Evolutionary conservation across 2,329 filamentous ascomycete genomes (phyloP).

Genomic region (Passalora sequoiae): DNA sequence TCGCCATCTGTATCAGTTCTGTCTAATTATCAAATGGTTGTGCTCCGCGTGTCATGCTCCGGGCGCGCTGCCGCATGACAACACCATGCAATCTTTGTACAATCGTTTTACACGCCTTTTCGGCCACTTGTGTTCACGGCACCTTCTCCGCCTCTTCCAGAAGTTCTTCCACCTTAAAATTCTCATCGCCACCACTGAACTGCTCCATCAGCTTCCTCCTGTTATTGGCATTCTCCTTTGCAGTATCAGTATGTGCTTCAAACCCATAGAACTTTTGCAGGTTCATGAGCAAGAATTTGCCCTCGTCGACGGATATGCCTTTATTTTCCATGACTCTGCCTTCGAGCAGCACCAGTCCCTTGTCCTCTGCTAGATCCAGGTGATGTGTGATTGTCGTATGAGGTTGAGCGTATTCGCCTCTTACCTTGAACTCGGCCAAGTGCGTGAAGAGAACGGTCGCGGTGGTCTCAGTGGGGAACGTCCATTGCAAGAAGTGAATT

Average conservation of each 20-base stretch:
- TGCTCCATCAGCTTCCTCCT: slow-evolving; percentile 69
- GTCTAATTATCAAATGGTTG: too few relatives aligned
- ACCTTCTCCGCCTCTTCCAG: slow-evolving; percentile 86
- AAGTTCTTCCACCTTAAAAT: slow-evolving; percentile 78
- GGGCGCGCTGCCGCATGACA: too few relatives aligned
- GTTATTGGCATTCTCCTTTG: slow-evolving; percentile 63
- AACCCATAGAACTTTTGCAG: slow-evolving; percentile 84
- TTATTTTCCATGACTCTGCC: slow-evolving; percentile 70
- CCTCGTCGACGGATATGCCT: slow-evolving; percentile 73
- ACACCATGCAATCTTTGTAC: too few relatives aligned
- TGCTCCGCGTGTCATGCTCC: too few relatives aligned
- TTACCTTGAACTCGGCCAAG: slow-evolving; percentile 84
- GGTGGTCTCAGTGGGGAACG: slow-evolving; percentile 65
- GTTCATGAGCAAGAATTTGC: slow-evolving; percentile 86
- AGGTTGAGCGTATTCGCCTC: slow-evolving; percentile 82
- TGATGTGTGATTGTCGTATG: slow-evolving; percentile 95
- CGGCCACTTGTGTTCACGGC: slow-evolving; percentile 22
- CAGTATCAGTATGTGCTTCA: slow-evolving; percentile 56
- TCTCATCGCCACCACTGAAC: slow-evolving; percentile 72
- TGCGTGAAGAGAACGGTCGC: slow-evolving; percentile 79
- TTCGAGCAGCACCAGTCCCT: slow-evolving; percentile 79
- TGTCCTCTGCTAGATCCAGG: slow-evolving; percentile 66
- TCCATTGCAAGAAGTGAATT: slow-evolving; percentile 96
- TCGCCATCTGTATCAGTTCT: too few relatives aligned
- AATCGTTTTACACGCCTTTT: neutral